Percentiles rank a stretch among this genome's conserved stretches.
Evolutionary conservation across 179 eudicot species (phyloP).

Genomic region (Patellifolia procumbens): DNA sequence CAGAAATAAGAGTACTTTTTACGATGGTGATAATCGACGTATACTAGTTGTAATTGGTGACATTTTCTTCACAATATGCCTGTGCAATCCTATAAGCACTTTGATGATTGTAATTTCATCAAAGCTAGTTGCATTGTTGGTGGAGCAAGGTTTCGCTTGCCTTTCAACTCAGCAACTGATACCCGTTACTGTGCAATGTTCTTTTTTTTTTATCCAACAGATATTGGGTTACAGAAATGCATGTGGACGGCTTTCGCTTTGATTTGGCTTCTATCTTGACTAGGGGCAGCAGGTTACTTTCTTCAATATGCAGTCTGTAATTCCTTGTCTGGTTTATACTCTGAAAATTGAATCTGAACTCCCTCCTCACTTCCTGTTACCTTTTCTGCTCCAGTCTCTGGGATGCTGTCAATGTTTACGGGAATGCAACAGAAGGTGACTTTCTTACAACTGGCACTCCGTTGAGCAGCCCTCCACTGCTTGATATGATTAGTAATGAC

Average conservation of each 20-base stretch:
- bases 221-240: slow-evolving; percentile 98
- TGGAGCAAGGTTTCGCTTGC: neutral
- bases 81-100: neutral
- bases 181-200: neutral
- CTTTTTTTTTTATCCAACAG: slow-evolving; percentile 44
- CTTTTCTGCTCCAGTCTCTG: slow-evolving; percentile 58
- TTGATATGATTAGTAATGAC: slow-evolving; percentile 97
- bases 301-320: slow-evolving; percentile 18
- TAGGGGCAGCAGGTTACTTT: slow-evolving; percentile 81
- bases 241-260: slow-evolving; percentile 98
- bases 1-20: neutral
- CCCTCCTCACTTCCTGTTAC: slow-evolving; percentile 15
- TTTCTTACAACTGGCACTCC: slow-evolving; percentile 80
- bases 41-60: neutral
- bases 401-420: slow-evolving; percentile 89
- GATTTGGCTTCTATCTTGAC: slow-evolving; percentile 98
- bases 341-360: neutral
- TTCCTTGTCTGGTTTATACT: slow-evolving; percentile 10
- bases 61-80: neutral
- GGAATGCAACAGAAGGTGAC: slow-evolving; percentile 56
- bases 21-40: too few species aligned
- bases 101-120: neutral
- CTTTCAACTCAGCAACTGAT: neutral
- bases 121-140: neutral
- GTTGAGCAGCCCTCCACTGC: slow-evolving; percentile 76